Conservation (phyloP, 2,329 filamentous ascomycete genomes). For the Ophiocordyceps camponoti-saundersi region DNA sequence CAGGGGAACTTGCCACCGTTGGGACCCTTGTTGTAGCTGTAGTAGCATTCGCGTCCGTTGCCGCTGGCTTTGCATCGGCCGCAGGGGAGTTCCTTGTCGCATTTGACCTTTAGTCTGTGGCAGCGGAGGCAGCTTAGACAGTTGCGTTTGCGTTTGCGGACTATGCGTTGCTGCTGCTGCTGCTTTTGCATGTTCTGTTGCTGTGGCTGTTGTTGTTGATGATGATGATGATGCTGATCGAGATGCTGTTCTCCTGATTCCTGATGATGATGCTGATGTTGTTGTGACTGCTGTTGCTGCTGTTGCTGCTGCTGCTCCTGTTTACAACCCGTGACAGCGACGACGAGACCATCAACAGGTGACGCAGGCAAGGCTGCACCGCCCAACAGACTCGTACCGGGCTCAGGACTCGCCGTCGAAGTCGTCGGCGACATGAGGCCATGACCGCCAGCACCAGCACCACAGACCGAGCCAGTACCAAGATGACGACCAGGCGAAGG, state of each 20-base stretch:
- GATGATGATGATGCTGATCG: background rate
- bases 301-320: background rate
- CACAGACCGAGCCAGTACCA: slow-evolving; percentile 2
- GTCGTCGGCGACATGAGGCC: slow-evolving; percentile 13
- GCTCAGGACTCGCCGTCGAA: slow-evolving; percentile 12
- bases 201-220: background rate
- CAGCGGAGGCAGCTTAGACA: slow-evolving; percentile 18
- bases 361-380: background rate
- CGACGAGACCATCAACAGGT: background rate
- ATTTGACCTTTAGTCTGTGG: slow-evolving; percentile 20
- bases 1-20: slow-evolving; percentile 18
- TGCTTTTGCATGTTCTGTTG: background rate
- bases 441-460: background rate
- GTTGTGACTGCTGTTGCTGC: background rate
- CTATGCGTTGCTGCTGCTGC: slow-evolving; percentile 5
- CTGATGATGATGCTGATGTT: background rate
- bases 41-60: slow-evolving; percentile 17
- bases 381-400: slow-evolving; percentile 1
- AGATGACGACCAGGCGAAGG: slow-evolving; percentile 4
- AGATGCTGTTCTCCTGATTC: background rate
- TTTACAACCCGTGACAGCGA: background rate
- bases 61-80: slow-evolving; percentile 16
- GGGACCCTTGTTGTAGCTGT: slow-evolving; percentile 18
- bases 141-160: slow-evolving; percentile 18
- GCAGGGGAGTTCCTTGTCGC: slow-evolving; percentile 19